Evolutionary conservation across 495 filamentous ascomycete genomes (phyloP), one percentile per base, ranked within the genome.

Genomic region (Rhypophila decipiens): DNA sequence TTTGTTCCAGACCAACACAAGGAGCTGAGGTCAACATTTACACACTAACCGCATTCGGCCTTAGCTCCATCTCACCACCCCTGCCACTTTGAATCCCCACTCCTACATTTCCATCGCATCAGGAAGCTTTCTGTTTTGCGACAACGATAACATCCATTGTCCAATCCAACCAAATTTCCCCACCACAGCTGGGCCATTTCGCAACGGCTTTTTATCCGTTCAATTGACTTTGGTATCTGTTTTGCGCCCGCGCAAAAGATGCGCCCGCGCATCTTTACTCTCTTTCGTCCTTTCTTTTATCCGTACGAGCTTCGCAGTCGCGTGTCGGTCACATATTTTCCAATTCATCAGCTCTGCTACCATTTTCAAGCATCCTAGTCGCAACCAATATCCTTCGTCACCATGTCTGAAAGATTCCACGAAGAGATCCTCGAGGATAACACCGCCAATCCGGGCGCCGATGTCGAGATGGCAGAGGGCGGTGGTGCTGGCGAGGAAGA

Each of bases 381-480:
- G 13, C 42, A 33, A 13, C 24, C 13, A 7, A n/a, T 36, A 40
- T 22, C 40, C 19, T 37, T 18, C 24, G 27, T 21, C 42, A 38
- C 46, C 41, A 71, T 71, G 69, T 60, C 68, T 22, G 71, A 71
- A 27, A 65, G 67, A 46, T 64, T 62, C 44, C 49, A 56, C 24
- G 65, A 68, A n/a, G 64, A 65, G 10, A 56, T 59, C 4, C 39
- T 55, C 18, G 67, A 67, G 44, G 63, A 67, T 13, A 64, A 64
- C 36, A 57, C 62, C n/a, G 54, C 60, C 33, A 66, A 64, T 37
- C 58, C 57, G 5, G 51, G 53, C 38, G 68, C 47, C n/a, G 75
- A 81, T 50, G 52, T 76, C 39, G 72, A 79, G 39, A 78, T 78
- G 74, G 61, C 48, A 34, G 69, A 69, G 42, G 66, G 53, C 20